Evolutionary conservation across 768 basidiomycete species (phyloP).

Genomic region (Collybia nuda): DNA sequence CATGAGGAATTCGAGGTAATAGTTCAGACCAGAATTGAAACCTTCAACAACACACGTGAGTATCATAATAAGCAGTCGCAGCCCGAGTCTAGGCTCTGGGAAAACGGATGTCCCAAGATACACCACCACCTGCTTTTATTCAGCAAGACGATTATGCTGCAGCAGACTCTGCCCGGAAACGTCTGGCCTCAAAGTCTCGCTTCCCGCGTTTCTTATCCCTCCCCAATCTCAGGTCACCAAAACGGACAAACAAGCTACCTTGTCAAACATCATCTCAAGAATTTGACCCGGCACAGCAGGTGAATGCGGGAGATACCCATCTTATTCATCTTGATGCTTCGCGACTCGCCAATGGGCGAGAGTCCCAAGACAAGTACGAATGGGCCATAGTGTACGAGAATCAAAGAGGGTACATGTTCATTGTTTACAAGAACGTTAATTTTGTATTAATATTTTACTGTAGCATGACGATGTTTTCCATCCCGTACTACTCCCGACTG

Average conservation of each 20-base stretch:
- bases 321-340: conserved; percentile 14
- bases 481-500: conserved; percentile 67
- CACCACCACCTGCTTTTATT: conserved; percentile 39
- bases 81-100: neutral
- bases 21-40: too few relatives aligned
- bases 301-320: neutral
- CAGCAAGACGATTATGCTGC: conserved; percentile 39
- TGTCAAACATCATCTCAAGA: neutral
- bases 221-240: conserved; percentile 21
- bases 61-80: too few relatives aligned
- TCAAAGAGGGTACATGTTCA: conserved; percentile 65
- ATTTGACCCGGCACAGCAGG: neutral
- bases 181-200: conserved; percentile 35
- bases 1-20: too few relatives aligned
- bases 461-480: conserved; percentile 69
- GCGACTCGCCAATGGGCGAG: conserved; percentile 16
- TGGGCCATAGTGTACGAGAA: conserved; percentile 86
- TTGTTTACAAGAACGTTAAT: neutral
- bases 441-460: neutral
- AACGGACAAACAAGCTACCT: conserved; percentile 6
- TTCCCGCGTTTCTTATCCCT: conserved; percentile 32
- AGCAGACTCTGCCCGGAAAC: conserved; percentile 46
- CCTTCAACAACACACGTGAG: too few relatives aligned
- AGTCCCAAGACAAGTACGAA: conserved; percentile 55
- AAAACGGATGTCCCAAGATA: conserved; percentile 12